A percentile compares a stretch with the other conserved stretches of the same genome.
Conservation (phyloP, 805 yeast genomes). For the Kregervanrija delftensis region DNA sequence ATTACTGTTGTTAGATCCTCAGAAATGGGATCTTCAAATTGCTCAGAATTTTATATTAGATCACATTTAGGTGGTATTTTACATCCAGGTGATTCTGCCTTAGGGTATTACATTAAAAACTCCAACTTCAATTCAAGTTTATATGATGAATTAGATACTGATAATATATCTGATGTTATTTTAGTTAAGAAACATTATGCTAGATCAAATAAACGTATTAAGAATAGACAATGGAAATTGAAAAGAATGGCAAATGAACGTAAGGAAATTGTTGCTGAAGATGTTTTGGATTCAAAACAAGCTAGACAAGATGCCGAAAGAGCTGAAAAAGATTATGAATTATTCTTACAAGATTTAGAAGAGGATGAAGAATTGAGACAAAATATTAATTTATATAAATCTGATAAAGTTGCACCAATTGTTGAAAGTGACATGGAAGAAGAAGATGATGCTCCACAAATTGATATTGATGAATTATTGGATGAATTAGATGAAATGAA, state of each 20-base stretch:
- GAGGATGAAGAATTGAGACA: constrained; percentile 94
- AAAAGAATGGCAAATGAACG: constrained; percentile 98
- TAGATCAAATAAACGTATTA: constrained; percentile 67
- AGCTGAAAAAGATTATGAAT: constrained; percentile 91
- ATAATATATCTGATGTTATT: constrained; percentile 75
- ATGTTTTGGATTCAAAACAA: constrained; percentile 46
- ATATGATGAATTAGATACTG: constrained; percentile 63
- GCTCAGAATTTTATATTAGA: constrained; percentile 68
- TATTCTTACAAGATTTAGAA: constrained; percentile 94
- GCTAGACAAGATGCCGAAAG: constrained; percentile 85
- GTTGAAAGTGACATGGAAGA: constrained; percentile 40
- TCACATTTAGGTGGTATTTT: constrained; percentile 90
- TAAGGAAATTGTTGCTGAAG: constrained; percentile 74
- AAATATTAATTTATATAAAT: constrained; percentile 82
- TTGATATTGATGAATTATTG: constrained; percentile 84
- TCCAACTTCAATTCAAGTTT: constrained; percentile 84
- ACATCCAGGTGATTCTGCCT: constrained; percentile 92
- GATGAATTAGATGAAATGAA: constrained; percentile 95
- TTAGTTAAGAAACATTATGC: constrained; percentile 84
- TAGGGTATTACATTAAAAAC: constrained; percentile 84
- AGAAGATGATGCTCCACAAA: constrained; percentile 81
- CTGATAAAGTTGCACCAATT: constrained; percentile 28
- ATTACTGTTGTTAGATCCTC: constrained; percentile 83
- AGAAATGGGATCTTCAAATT: constrained; percentile 82
- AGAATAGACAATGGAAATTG: constrained; percentile 83